A percentile compares a stretch with the other conserved stretches of the same genome.
Evolutionary conservation across 176 grass and related monocot genomes (phyloP).

Genomic region (Tuctoria greenei): DNA sequence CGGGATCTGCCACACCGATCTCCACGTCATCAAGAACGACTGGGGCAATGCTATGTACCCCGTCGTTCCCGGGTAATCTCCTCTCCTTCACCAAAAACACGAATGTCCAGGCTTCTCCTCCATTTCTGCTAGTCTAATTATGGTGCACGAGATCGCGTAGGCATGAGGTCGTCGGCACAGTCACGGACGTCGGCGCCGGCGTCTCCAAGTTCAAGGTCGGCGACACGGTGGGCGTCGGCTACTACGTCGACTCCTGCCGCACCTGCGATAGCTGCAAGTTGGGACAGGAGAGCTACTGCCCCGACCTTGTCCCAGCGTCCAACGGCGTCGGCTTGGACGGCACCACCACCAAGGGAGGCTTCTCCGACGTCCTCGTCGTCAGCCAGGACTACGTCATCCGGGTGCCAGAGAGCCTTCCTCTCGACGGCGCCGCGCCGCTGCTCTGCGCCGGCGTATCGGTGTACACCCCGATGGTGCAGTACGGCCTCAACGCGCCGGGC

Average conservation of each 20-base stretch:
- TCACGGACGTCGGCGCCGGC: slow-evolving; percentile 33
- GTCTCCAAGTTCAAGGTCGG: slow-evolving; percentile 49
- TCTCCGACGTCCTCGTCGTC: slow-evolving; percentile 45
- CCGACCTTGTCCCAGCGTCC: slow-evolving; percentile 30
- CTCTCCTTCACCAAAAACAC: no score
- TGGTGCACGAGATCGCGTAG: neutral
- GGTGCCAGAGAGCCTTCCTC: slow-evolving; percentile 39
- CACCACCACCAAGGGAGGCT: slow-evolving; percentile 40
- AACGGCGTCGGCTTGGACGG: slow-evolving; percentile 36
- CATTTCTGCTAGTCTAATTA: neutral
- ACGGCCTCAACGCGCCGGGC: slow-evolving; percentile 34
- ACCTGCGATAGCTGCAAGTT: slow-evolving; percentile 38
- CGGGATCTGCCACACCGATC: slow-evolving; percentile 74
- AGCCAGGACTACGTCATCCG: slow-evolving; percentile 29
- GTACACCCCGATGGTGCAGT: slow-evolving; percentile 43
- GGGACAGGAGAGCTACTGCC: slow-evolving; percentile 54
- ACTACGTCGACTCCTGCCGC: slow-evolving; percentile 44
- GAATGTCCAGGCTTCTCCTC: no score
- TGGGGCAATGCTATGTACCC: slow-evolving; percentile 66
- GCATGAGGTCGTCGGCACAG: slow-evolving; percentile 52
- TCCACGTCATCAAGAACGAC: slow-evolving; percentile 66
- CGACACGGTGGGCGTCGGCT: slow-evolving; percentile 56
- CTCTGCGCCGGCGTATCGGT: slow-evolving; percentile 53
- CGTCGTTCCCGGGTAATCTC: slow-evolving; percentile 35
- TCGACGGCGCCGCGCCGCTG: slow-evolving; percentile 37